phyloP scores from a whole-genome alignment of 306 rosid genomes.

The Casuarina cunninghamiana region DNA sequence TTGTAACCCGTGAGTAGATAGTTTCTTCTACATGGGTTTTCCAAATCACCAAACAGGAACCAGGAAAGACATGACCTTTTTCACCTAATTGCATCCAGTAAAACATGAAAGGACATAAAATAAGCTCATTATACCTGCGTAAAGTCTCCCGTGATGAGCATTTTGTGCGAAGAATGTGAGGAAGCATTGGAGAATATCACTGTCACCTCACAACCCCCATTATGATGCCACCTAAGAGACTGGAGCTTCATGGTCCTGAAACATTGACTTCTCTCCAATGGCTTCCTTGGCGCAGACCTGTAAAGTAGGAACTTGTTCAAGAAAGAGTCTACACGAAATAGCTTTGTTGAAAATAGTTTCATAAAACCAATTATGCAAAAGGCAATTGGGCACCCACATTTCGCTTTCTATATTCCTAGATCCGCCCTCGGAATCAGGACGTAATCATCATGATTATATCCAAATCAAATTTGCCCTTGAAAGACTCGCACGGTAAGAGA shows the following conservation, averaged over 20 bases:
- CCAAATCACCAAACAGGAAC: slow-evolving; percentile 13
- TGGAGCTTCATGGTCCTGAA: slow-evolving; percentile 38
- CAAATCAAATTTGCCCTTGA: slow-evolving; percentile 21
- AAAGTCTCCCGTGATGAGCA: slow-evolving; percentile 12
- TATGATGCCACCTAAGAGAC: slow-evolving; percentile 27
- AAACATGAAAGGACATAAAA: neutral
- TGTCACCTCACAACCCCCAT: slow-evolving; percentile 24
- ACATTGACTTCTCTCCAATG: slow-evolving; percentile 27
- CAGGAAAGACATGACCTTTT: neutral
- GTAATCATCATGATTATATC: slow-evolving; percentile 16
- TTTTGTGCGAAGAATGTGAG: slow-evolving; percentile 21
- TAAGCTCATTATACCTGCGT: slow-evolving; percentile 12
- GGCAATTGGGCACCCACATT: slow-evolving; percentile 7
- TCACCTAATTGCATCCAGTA: neutral
- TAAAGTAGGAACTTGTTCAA: slow-evolving; percentile 43
- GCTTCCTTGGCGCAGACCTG: slow-evolving; percentile 43
- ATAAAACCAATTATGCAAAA: neutral
- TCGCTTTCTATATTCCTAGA: slow-evolving; percentile 34
- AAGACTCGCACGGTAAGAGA: neutral
- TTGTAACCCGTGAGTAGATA: neutral
- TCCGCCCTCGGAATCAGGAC: slow-evolving; percentile 50
- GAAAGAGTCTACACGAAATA: slow-evolving; percentile 31
- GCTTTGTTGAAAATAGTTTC: neutral
- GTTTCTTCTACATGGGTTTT: too few species aligned
- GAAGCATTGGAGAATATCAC: slow-evolving; percentile 19